phyloP scores from a whole-genome alignment of 2,329 filamentous ascomycete genomes.

The Cordyceps cateniannulata region DNA sequence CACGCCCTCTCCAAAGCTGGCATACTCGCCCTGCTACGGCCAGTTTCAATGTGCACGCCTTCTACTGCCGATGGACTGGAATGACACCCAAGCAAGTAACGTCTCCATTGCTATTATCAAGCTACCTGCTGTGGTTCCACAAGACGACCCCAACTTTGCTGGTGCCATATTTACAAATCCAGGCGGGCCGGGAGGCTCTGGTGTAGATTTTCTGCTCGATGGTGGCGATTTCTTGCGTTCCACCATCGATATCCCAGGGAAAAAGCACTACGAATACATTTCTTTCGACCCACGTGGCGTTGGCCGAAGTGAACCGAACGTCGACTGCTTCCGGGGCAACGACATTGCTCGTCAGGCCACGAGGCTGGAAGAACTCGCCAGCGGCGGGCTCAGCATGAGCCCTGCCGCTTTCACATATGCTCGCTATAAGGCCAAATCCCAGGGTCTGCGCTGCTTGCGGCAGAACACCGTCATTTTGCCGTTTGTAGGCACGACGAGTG shows the following conservation, averaged over 20 bases:
- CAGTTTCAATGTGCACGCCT: constrained; percentile 35
- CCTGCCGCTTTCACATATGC: constrained; percentile 19
- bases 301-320: constrained; percentile 27
- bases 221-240: constrained; percentile 16
- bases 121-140: constrained; percentile 32
- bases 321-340: constrained; percentile 31
- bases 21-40: constrained; percentile 34
- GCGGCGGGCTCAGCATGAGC: constrained; percentile 20
- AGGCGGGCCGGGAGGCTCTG: constrained; percentile 38
- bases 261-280: constrained; percentile 33
- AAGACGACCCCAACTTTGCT: constrained; percentile 30
- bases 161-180: constrained; percentile 39
- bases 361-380: constrained; percentile 24
- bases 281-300: constrained; percentile 40
- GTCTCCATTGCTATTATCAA: constrained; percentile 35
- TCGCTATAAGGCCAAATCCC: constrained; percentile 20
- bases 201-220: constrained; percentile 23
- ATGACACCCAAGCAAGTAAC: constrained; percentile 21
- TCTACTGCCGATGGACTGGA: constrained; percentile 37
- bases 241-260: constrained; percentile 21
- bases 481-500: constrained; percentile 30
- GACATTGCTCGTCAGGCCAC: constrained; percentile 23
- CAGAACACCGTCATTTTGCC: constrained; percentile 23
- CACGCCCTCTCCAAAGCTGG: constrained; percentile 27
- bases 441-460: constrained; percentile 24